These are phyloP conservation scores for Bryoerythrophyllum caledonicum DNA, from an alignment of 225 moss, liverwort and hornwort species.

Conservation along the genomic window DNA sequence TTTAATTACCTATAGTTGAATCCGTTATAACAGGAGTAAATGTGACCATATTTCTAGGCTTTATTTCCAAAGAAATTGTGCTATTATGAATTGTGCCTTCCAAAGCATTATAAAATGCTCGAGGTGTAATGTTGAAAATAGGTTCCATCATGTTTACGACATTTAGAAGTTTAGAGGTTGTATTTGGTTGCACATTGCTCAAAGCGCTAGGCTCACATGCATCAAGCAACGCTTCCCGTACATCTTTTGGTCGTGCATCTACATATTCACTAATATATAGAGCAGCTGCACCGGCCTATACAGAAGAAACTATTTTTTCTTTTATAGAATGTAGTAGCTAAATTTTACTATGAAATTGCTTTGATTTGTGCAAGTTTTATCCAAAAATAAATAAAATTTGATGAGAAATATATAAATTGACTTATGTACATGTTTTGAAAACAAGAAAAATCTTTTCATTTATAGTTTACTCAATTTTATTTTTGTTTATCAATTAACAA, in stretches of 20 bases:
- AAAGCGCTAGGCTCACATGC: constrained; percentile 70
- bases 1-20: constrained; percentile 52
- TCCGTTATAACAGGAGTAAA: constrained; percentile 48
- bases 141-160: constrained; percentile 62
- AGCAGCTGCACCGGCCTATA: constrained; percentile 77
- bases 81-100: constrained; percentile 58
- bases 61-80: constrained; percentile 39
- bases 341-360: no score
- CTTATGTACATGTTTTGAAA: no score
- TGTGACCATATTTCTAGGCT: constrained; percentile 58
- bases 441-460: no score
- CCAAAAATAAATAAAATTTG: no score
- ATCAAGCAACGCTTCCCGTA: constrained; percentile 69
- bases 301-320: no score
- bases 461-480: no score
- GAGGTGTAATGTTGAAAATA: constrained; percentile 55
- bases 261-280: constrained; percentile 63
- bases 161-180: constrained; percentile 77
- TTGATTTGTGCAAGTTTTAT: no score
- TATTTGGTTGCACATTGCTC: constrained; percentile 51
- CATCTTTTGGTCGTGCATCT: constrained; percentile 69
- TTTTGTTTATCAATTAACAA: no score
- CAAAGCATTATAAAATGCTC: constrained; percentile 49
- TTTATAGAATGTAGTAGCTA: no score
- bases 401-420: no score